Conservation (phyloP, 768 basidiomycete species). For the Leccinellum albellum region DNA sequence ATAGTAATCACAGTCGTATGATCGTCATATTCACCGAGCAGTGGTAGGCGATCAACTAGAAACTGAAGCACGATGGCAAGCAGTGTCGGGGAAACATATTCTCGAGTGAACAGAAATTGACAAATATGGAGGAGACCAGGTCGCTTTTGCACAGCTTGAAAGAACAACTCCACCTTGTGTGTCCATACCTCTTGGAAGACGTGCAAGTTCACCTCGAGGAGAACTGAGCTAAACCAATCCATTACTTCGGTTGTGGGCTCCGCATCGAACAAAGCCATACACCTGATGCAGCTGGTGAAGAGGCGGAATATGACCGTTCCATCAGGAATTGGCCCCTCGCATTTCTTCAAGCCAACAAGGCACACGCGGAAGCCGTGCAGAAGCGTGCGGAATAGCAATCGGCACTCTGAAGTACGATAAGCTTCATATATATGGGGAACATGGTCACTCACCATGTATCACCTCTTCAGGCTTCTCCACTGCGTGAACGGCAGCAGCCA, state of each 20-base stretch:
- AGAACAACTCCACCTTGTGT: slow-evolving; percentile 86
- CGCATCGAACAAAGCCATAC: slow-evolving; percentile 79
- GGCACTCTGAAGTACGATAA: slow-evolving; percentile 56
- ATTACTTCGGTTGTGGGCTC: slow-evolving; percentile 73
- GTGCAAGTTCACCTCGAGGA: slow-evolving; percentile 81
- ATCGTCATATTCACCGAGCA: slow-evolving; percentile 83
- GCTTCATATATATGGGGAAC: background rate
- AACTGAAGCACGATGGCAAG: slow-evolving; percentile 87
- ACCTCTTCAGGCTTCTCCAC: slow-evolving; percentile 81
- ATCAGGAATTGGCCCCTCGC: slow-evolving; percentile 75
- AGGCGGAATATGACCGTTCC: slow-evolving; percentile 84
- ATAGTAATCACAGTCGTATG: slow-evolving; percentile 79
- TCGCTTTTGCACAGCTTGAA: slow-evolving; percentile 72
- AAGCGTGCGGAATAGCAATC: slow-evolving; percentile 81
- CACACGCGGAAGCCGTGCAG: slow-evolving; percentile 85
- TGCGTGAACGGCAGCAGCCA: slow-evolving; percentile 72
- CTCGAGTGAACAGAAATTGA: slow-evolving; percentile 77
- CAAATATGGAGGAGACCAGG: slow-evolving; percentile 79
- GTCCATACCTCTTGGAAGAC: slow-evolving; percentile 98
- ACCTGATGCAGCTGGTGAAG: slow-evolving; percentile 80
- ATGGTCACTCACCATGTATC: slow-evolving; percentile 57
- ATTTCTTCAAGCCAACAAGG: slow-evolving; percentile 71
- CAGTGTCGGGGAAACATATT: slow-evolving; percentile 72
- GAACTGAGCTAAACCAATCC: slow-evolving; percentile 73
- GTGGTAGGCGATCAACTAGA: slow-evolving; percentile 75